phyloP scores from a whole-genome alignment of 306 rosid species.

The Gastrolobium villosum region DNA sequence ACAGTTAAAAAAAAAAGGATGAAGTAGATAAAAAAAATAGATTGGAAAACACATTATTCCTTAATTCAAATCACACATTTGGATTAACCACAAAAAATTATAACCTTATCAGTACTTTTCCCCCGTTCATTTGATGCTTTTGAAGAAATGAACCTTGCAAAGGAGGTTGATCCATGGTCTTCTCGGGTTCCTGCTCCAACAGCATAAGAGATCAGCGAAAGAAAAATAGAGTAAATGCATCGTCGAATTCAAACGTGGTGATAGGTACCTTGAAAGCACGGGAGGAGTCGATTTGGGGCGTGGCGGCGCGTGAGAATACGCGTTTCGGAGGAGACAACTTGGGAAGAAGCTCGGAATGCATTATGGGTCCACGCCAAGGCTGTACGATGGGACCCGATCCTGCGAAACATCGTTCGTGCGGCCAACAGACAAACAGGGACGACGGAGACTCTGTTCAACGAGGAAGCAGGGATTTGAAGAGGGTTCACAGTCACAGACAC shows the following conservation, averaged over 20 bases:
- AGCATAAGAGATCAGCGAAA: constrained; percentile 2
- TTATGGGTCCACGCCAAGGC: neutral
- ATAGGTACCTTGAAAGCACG: too few relatives aligned
- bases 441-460: neutral
- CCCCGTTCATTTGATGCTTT: constrained; percentile 58
- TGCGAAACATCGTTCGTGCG: constrained; percentile 28
- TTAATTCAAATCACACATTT: constrained; percentile 4
- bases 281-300: neutral
- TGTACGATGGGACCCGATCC: neutral
- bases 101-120: constrained; percentile 51
- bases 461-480: too few relatives aligned
- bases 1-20: neutral
- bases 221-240: neutral
- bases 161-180: constrained; percentile 49
- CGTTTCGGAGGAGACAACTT: neutral
- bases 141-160: constrained; percentile 65
- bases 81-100: neutral
- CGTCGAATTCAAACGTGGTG: too few relatives aligned
- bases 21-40: neutral
- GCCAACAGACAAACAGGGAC: neutral
- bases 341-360: neutral
- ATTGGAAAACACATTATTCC: neutral
- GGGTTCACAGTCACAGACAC: too few relatives aligned
- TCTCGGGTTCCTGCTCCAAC: constrained; percentile 39
- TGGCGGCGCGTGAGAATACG: neutral